Conservation (phyloP, 305 asterid species). For the Fraxinus platypoda region DNA sequence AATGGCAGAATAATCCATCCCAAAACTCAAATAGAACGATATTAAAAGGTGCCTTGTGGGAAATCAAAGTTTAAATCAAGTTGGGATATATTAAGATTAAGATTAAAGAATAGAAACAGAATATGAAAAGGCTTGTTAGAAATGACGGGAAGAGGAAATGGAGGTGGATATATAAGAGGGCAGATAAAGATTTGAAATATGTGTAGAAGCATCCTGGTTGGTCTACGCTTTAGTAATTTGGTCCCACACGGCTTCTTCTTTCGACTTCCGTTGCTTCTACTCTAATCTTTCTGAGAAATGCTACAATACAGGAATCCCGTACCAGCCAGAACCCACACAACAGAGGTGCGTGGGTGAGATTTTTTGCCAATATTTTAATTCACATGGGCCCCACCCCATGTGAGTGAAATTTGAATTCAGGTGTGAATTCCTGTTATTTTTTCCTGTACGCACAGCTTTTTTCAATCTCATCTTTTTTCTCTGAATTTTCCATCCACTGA, state of each 20-base stretch:
- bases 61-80: neutral
- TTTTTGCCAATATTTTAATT: too few species aligned
- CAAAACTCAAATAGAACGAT: neutral
- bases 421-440: too few species aligned
- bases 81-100: slow-evolving; percentile 9
- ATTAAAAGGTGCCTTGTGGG: slow-evolving; percentile 35
- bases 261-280: slow-evolving; percentile 30
- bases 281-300: too few species aligned
- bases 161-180: slow-evolving; percentile 26
- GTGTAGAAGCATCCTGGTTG: slow-evolving; percentile 37
- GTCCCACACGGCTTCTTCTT: slow-evolving; percentile 48
- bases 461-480: too few species aligned
- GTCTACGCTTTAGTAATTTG: slow-evolving; percentile 25
- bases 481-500: neutral
- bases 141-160: neutral
- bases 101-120: slow-evolving; percentile 11
- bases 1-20: slow-evolving; percentile 13
- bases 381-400: too few species aligned
- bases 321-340: too few species aligned
- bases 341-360: too few species aligned
- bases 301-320: too few species aligned
- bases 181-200: slow-evolving; percentile 28
- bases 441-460: too few species aligned
- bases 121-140: neutral
- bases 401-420: too few species aligned